Evolutionary conservation across 352 stramenopile species (phyloP).

Genomic region (Pythium guiyangense): DNA sequence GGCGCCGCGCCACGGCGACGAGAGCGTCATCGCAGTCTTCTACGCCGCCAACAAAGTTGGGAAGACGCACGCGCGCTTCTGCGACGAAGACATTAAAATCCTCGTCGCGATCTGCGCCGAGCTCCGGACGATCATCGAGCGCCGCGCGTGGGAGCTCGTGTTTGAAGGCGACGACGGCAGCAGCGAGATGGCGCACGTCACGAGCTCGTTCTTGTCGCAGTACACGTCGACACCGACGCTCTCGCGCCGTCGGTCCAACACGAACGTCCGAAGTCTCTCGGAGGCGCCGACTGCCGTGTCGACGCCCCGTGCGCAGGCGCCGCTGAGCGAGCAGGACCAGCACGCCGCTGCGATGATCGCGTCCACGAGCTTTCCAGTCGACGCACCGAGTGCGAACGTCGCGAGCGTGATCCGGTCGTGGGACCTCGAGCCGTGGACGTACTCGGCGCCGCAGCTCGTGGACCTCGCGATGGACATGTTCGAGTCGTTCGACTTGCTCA

Average conservation of each 20-base stretch:
- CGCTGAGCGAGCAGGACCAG: slow-evolving; percentile 21
- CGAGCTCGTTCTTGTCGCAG: slow-evolving; percentile 67
- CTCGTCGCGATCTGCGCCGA: slow-evolving; percentile 61
- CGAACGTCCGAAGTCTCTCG: slow-evolving; percentile 16
- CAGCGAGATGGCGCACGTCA: slow-evolving; percentile 43
- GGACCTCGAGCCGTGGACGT: slow-evolving; percentile 61
- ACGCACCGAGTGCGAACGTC: not conserved
- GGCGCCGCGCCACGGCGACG: slow-evolving; percentile 50
- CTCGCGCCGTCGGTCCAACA: slow-evolving; percentile 17
- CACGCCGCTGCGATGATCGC: slow-evolving; percentile 32
- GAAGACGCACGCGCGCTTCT: slow-evolving; percentile 33
- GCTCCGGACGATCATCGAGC: slow-evolving; percentile 57
- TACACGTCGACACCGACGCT: slow-evolving; percentile 57
- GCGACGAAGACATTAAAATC: slow-evolving; percentile 60
- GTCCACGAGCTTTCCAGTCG: slow-evolving; percentile 24
- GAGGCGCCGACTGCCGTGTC: slow-evolving; percentile 9
- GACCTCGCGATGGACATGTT: slow-evolving; percentile 73
- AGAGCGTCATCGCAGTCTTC: slow-evolving; percentile 71
- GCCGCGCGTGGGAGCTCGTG: slow-evolving; percentile 65
- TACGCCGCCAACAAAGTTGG: slow-evolving; percentile 80
- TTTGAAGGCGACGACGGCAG: slow-evolving; percentile 43
- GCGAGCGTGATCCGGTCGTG: slow-evolving; percentile 27
- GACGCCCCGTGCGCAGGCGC: not conserved
- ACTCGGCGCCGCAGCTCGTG: slow-evolving; percentile 55
- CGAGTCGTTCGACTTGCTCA: slow-evolving; percentile 56